Conservation (phyloP, 305 asterid genomes). For the Solanum hybrid region DNA sequence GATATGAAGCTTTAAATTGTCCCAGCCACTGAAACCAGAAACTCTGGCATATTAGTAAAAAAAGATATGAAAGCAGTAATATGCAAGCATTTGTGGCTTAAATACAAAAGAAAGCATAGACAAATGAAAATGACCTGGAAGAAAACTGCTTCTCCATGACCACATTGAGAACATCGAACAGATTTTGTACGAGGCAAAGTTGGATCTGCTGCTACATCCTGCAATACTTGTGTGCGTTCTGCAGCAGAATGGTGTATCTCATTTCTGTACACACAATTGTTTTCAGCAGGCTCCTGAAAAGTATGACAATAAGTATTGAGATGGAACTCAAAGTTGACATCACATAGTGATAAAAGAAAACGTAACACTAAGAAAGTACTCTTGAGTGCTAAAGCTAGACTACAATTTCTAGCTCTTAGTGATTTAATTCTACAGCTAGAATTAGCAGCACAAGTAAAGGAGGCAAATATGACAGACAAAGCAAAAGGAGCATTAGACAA, state of each 20-base stretch:
- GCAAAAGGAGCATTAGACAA: neutral
- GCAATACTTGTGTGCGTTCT: slow-evolving; percentile 86
- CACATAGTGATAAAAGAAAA: neutral
- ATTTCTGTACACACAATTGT: slow-evolving; percentile 82
- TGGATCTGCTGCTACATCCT: slow-evolving; percentile 97
- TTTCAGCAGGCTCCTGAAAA: slow-evolving; percentile 83
- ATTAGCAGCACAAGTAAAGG: neutral
- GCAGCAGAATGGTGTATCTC: slow-evolving; percentile 87
- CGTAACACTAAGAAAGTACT: neutral
- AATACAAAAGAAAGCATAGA: neutral
- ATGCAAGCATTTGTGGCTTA: neutral
- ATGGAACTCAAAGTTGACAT: neutral
- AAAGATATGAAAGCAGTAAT: neutral
- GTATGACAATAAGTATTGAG: neutral
- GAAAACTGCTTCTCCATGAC: slow-evolving; percentile 98
- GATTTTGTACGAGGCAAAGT: slow-evolving; percentile 95
- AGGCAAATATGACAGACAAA: neutral
- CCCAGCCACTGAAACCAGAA: neutral
- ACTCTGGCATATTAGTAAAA: neutral
- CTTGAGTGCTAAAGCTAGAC: neutral
- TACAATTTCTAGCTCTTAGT: neutral
- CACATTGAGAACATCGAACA: slow-evolving; percentile 72
- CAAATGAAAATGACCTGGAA: slow-evolving; percentile 51
- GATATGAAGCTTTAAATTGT: neutral
- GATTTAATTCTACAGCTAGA: neutral